phyloP scores from a whole-genome alignment of 371 early-diverging fungal genomes.

The Agmasoma carcini region DNA sequence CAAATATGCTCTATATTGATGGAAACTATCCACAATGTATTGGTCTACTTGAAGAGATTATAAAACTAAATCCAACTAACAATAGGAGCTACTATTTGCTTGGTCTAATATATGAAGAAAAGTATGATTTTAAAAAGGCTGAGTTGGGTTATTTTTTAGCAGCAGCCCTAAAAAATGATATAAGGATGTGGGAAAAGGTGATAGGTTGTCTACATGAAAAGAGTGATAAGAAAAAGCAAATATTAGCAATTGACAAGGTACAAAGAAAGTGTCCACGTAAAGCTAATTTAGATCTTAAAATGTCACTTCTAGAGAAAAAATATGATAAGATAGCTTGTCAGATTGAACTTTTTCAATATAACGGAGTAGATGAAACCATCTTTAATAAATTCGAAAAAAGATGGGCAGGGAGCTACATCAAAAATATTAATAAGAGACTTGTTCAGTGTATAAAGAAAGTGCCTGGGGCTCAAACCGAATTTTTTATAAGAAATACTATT shows the following conservation, averaged over 20 bases:
- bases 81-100: slow-evolving; percentile 54
- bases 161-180: slow-evolving; percentile 68
- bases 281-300: slow-evolving; percentile 37
- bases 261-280: slow-evolving; percentile 27
- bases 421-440: slow-evolving; percentile 20
- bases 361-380: slow-evolving; percentile 38
- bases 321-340: slow-evolving; percentile 31
- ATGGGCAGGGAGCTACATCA: slow-evolving; percentile 12
- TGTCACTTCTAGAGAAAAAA: slow-evolving; percentile 17
- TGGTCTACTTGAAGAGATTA: slow-evolving; percentile 34
- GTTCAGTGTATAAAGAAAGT: slow-evolving; percentile 13
- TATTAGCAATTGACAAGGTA: slow-evolving; percentile 47
- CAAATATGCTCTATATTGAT: slow-evolving; percentile 47
- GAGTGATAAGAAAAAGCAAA: slow-evolving; percentile 38
- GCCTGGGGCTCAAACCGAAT: slow-evolving; percentile 13
- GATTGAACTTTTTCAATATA: slow-evolving; percentile 40
- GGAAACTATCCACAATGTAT: slow-evolving; percentile 34
- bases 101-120: slow-evolving; percentile 72
- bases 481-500: slow-evolving; percentile 26
- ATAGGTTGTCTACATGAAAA: slow-evolving; percentile 24
- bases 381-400: slow-evolving; percentile 41
- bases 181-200: slow-evolving; percentile 66
- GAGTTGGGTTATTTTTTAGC: slow-evolving; percentile 67
- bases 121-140: slow-evolving; percentile 61
- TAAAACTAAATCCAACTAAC: slow-evolving; percentile 35